phyloP scores from a whole-genome alignment of 192 early-diverging fungal genomes.

The Umbelopsis vinacea region DNA sequence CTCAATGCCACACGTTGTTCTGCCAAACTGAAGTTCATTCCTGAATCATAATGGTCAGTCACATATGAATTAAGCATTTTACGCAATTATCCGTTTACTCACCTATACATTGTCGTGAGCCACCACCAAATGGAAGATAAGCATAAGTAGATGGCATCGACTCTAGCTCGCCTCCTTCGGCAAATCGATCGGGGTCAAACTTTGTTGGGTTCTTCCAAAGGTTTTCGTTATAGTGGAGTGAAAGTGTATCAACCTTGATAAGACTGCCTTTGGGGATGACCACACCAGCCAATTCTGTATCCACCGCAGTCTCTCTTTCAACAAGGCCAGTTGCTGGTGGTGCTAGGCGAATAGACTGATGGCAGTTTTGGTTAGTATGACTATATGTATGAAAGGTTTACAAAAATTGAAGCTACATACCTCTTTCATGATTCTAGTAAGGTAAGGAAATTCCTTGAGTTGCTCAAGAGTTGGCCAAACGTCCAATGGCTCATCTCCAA shows the following conservation, averaged over 20 bases:
- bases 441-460: constrained; percentile 37
- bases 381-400: constrained; percentile 24
- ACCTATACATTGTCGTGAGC: constrained; percentile 25
- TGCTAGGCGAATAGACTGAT: constrained; percentile 22
- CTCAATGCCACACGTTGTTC: constrained; percentile 55
- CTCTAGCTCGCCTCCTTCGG: constrained; percentile 8
- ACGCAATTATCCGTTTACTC: background rate
- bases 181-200: constrained; percentile 23
- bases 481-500: constrained; percentile 33
- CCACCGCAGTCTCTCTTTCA: constrained; percentile 1
- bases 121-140: constrained; percentile 19
- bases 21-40: constrained; percentile 44
- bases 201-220: constrained; percentile 17
- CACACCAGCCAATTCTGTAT: constrained; percentile 3
- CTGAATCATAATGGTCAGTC: background rate
- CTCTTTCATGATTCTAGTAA: constrained; percentile 34
- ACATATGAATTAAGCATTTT: background rate
- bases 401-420: constrained; percentile 27
- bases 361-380: constrained; percentile 37
- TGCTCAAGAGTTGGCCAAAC: constrained; percentile 42
- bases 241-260: constrained; percentile 20
- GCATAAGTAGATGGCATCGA: background rate
- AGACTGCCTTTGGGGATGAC: constrained; percentile 28
- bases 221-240: constrained; percentile 11
- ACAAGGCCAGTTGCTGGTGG: background rate